Conservation (phyloP, 306 rosid genomes). For the Crataegus laevigata region DNA sequence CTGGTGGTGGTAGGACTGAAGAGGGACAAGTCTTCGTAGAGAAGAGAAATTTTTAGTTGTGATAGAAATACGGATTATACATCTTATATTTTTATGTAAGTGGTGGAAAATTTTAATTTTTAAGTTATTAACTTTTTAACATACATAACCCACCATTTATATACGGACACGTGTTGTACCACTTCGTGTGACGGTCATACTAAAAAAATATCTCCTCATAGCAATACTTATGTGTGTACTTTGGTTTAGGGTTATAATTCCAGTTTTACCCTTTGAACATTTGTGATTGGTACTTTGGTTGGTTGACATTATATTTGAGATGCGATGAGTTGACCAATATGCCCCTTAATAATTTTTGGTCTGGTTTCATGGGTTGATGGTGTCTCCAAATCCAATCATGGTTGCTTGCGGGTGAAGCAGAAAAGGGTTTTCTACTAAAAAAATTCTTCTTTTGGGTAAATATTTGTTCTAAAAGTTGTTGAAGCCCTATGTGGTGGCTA, state of each 20-base stretch:
- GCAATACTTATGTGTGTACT: conserved; percentile 28
- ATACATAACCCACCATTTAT: too few relatives aligned
- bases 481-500: neutral
- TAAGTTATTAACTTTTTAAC: too few relatives aligned
- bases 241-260: conserved; percentile 20
- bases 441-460: neutral
- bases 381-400: neutral
- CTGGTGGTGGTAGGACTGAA: conserved; percentile 26
- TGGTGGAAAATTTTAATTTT: too few relatives aligned
- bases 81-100: too few relatives aligned
- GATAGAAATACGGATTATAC: too few relatives aligned
- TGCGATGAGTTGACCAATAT: conserved; percentile 18
- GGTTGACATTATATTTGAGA: neutral
- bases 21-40: conserved; percentile 21
- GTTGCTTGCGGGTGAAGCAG: neutral
- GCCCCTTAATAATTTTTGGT: conserved; percentile 4
- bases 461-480: neutral
- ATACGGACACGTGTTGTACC: too few relatives aligned
- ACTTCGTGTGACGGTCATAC: too few relatives aligned
- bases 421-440: neutral
- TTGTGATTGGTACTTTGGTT: neutral
- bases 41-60: too few relatives aligned
- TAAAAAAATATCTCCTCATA: too few relatives aligned
- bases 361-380: neutral
- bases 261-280: conserved; percentile 40